Percentiles rank a stretch among this genome's conserved stretches.
Conservation (phyloP, 495 filamentous ascomycete species). For the Talaromyces borbonicus region DNA sequence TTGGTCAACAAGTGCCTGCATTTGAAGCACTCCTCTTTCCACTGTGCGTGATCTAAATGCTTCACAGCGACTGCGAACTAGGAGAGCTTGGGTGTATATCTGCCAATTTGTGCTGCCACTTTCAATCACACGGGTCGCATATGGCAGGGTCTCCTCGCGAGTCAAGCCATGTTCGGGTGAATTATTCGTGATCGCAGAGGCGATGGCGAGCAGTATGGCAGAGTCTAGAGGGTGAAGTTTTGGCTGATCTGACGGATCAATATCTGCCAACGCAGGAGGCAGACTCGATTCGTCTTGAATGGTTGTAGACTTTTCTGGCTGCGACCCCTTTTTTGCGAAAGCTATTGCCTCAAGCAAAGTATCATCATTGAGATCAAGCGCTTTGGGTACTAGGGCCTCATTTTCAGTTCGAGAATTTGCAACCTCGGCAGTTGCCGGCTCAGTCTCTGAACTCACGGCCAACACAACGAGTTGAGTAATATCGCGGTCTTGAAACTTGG, state of each 20-base stretch:
- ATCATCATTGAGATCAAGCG: conserved; percentile 78
- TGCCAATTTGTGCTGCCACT: conserved; percentile 96
- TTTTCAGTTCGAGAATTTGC: neutral
- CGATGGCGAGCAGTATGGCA: conserved; percentile 72
- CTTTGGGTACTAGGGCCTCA: conserved; percentile 42
- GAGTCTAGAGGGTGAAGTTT: conserved; percentile 73
- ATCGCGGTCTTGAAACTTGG: conserved; percentile 82
- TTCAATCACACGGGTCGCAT: conserved; percentile 76
- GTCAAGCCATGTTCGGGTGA: conserved; percentile 76
- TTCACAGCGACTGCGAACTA: conserved; percentile 84
- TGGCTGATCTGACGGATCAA: conserved; percentile 75
- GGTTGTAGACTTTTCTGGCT: conserved; percentile 24
- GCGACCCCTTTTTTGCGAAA: conserved; percentile 49
- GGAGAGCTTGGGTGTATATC: conserved; percentile 85
- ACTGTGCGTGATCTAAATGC: conserved; percentile 73
- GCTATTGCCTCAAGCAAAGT: conserved; percentile 81
- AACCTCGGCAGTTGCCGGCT: neutral
- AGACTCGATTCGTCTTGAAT: conserved; percentile 45
- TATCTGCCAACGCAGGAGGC: conserved; percentile 44
- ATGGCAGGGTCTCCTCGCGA: conserved; percentile 84
- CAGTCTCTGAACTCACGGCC: conserved; percentile 56
- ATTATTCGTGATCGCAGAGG: conserved; percentile 79
- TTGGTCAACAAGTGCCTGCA: conserved; percentile 94
- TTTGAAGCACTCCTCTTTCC: conserved; percentile 81
- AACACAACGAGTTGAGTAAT: conserved; percentile 87